A percentile compares a stretch with the other conserved stretches of the same genome.
Evolutionary conservation across 2,329 filamentous ascomycete genomes (phyloP).

Genomic region (Stagonosporopsis chrysanthemi): DNA sequence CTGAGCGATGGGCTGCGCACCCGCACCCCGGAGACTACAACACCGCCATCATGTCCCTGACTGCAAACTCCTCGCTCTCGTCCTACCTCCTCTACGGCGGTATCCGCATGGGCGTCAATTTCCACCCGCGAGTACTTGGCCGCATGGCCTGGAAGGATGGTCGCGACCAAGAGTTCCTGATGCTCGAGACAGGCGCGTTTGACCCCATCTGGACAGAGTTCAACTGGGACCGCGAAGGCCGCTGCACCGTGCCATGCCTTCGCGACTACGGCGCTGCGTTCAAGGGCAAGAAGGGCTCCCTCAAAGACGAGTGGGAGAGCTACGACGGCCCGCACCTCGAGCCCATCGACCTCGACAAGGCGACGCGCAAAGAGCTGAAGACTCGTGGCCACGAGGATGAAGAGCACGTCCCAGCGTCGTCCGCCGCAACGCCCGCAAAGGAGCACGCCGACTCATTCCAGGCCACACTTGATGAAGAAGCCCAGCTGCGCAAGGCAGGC

Average conservation of each 20-base stretch:
- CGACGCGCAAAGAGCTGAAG: constrained; percentile 39
- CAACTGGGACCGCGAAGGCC: constrained; percentile 61
- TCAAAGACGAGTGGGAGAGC: constrained; percentile 62
- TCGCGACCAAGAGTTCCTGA: constrained; percentile 61
- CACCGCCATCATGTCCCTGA: constrained; percentile 64
- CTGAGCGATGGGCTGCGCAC: constrained; percentile 64
- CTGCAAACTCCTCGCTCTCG: constrained; percentile 63
- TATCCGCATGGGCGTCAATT: constrained; percentile 65
- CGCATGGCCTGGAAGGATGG: constrained; percentile 65
- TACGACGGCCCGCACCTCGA: constrained; percentile 57
- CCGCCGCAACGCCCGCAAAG: constrained; percentile 36
- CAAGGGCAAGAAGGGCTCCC: constrained; percentile 55
- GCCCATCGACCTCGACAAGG: constrained; percentile 39
- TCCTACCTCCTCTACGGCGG: constrained; percentile 64
- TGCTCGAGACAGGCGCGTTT: constrained; percentile 65
- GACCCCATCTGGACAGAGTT: constrained; percentile 67
- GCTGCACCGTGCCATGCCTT: constrained; percentile 63
- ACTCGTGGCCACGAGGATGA: constrained; percentile 33
- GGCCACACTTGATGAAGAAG: constrained; percentile 51
- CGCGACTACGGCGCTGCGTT: constrained; percentile 62
- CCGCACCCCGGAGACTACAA: constrained; percentile 64
- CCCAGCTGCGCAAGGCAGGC: constrained; percentile 51
- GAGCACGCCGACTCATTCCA: constrained; percentile 50
- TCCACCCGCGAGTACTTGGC: constrained; percentile 63
- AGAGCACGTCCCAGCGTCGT: constrained; percentile 38